Conservation (phyloP, 805 yeast genomes). For the Saccharomyces kudriavzevii region DNA sequence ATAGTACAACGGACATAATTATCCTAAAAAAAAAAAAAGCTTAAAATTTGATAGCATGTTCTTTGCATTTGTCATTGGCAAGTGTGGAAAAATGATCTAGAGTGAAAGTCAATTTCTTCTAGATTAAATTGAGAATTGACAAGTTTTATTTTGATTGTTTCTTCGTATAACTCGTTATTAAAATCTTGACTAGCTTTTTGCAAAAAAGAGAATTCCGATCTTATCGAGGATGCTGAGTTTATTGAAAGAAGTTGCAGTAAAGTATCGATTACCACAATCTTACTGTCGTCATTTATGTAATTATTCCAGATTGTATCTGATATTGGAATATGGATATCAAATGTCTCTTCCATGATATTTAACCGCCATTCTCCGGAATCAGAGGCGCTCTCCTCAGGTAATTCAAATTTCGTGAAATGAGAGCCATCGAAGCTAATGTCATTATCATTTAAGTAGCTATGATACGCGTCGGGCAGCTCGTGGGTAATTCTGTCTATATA, state of each 20-base stretch:
- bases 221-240: constrained; percentile 3
- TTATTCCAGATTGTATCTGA: constrained; percentile 4
- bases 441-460: background rate
- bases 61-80: background rate
- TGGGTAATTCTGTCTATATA: background rate
- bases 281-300: background rate
- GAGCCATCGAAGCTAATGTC: background rate
- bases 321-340: constrained; percentile 8
- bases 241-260: constrained; percentile 3
- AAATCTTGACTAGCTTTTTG: background rate
- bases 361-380: background rate
- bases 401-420: background rate
- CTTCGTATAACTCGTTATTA: constrained; percentile 1
- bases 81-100: background rate
- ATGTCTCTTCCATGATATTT: constrained; percentile 6
- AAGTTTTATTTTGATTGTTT: constrained; percentile 3
- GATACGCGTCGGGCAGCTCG: background rate
- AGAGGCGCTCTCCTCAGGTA: background rate
- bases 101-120: constrained; percentile 2
- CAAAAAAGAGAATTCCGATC: constrained; percentile 5
- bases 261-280: constrained; percentile 2
- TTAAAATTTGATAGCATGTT: background rate
- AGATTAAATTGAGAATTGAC: constrained; percentile 6
- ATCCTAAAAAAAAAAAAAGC: background rate
- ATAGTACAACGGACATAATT: background rate